Evolutionary conservation across 306 rosid species (phyloP), one percentile per base, ranked within the genome.

Genomic region (Vigna trinervia): DNA sequence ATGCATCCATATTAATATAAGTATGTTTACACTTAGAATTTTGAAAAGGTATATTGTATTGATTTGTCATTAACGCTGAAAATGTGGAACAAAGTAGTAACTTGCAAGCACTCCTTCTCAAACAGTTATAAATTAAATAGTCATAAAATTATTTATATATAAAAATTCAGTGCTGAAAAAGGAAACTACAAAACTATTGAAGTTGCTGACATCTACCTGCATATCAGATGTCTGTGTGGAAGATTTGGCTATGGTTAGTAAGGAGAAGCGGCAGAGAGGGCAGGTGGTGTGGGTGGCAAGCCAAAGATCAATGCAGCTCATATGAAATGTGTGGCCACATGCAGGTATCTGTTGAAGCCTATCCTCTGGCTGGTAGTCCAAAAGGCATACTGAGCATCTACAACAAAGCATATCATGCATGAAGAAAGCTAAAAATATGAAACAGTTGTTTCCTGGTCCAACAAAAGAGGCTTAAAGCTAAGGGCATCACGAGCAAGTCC

Each of bases 271-370:
- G 78, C 98, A 93, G 80, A 93, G 98, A n/a, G 98, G 98, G 62
- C 98, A 93, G 69, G 98, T 93, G 69, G 75, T 80, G 85, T 91
- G 93, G 83, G 38, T 89, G 83, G 93, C 7, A 30, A 93, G 97
- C 98, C 98, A 93, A 82, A 83, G 89, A 86, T 93, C 98, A 38
- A 93, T 93, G 89, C 97, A 93, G 75, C 81, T 85, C 83, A 89
- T 83, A 78, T 93, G 97, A 82, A 93, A 93, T 38, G 94, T 86
- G 78, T 93, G 98, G 71, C 90, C 90, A 68, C 98, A 93, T 34
- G 87, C 84, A 74, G 97, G 98, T 81, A 93, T 91, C 72, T 91
- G 92, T 86, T 91, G 98, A 78, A 93, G 92, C 83, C 87, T 89
- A 47, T 93, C 98, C 36, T 93, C 91, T 39, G 93, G 72, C 76